A percentile compares a stretch with the other conserved stretches of the same genome.
These are phyloP conservation scores for Stephanodiscus triporus DNA, from an alignment of 108 stramenopile species.

Conservation along the genomic window DNA sequence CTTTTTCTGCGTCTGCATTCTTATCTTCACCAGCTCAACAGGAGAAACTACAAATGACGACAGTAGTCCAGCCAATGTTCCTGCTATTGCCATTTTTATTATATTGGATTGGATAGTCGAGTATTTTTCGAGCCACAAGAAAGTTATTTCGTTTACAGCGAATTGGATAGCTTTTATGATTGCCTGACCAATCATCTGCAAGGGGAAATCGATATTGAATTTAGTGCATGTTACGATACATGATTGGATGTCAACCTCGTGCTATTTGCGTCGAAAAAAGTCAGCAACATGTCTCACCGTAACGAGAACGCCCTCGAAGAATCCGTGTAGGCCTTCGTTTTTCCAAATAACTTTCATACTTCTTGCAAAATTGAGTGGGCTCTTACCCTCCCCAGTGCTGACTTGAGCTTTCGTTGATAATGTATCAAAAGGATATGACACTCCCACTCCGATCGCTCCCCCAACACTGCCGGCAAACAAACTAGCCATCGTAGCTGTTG, in stretches of 20 bases:
- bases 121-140: constrained; percentile 30
- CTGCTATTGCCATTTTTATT: constrained; percentile 50
- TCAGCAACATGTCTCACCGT: constrained; percentile 23
- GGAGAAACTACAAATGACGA: constrained; percentile 62
- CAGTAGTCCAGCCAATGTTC: constrained; percentile 58
- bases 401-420: constrained; percentile 60
- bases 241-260: too few relatives aligned
- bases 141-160: constrained; percentile 56
- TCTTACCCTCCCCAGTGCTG: constrained; percentile 23
- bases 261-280: too few relatives aligned
- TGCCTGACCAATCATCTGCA: constrained; percentile 68
- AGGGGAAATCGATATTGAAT: constrained; percentile 13
- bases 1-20: constrained; percentile 56
- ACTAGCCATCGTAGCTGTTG: constrained; percentile 29
- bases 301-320: constrained; percentile 63
- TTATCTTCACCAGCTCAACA: constrained; percentile 60
- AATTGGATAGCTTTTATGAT: constrained; percentile 71
- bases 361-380: constrained; percentile 10
- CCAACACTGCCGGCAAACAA: constrained; percentile 59
- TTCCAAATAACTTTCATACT: constrained; percentile 39
- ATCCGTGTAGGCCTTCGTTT: constrained; percentile 52
- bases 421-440: constrained; percentile 62
- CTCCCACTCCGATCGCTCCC: constrained; percentile 62
- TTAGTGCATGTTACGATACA: too few relatives aligned
- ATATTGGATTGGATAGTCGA: constrained; percentile 25